A percentile compares a stretch with the other conserved stretches of the same genome.
Evolutionary conservation across 78 protist species (phyloP).

Genomic region (Pigoraptor vietnamica): DNA sequence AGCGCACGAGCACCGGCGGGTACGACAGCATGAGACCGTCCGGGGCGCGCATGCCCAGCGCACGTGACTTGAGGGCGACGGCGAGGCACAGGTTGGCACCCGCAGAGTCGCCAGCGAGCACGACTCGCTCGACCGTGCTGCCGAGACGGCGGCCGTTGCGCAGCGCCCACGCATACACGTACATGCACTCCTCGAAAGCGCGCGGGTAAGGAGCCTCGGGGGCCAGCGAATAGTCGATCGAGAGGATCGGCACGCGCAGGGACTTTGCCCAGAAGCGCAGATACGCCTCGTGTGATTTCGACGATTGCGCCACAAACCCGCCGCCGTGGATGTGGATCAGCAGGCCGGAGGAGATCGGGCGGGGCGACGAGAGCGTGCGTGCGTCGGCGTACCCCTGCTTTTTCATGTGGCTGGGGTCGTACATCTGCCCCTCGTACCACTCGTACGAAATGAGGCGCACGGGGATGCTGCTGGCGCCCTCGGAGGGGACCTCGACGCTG

Average conservation of each 20-base stretch:
- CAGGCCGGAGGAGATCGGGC: neutral
- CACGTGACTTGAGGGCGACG: slow-evolving; percentile 1
- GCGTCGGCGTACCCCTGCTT: no score
- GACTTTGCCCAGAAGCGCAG: slow-evolving; percentile 24
- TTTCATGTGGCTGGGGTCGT: no score
- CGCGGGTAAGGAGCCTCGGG: slow-evolving; percentile 24
- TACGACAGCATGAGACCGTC: neutral
- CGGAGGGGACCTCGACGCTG: no score
- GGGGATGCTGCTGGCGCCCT: no score
- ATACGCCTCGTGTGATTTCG: slow-evolving; percentile 31
- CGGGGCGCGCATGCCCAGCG: slow-evolving; percentile 22
- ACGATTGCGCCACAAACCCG: slow-evolving; percentile 40
- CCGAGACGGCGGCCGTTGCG: neutral
- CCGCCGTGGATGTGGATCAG: slow-evolving; percentile 51
- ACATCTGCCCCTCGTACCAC: no score
- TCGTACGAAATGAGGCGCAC: no score
- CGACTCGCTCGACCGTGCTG: slow-evolving; percentile 1
- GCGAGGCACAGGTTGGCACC: slow-evolving; percentile 34
- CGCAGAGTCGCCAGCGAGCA: slow-evolving; percentile 36
- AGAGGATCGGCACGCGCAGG: slow-evolving; percentile 21
- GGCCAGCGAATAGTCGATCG: slow-evolving; percentile 29
- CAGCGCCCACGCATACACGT: slow-evolving; percentile 35
- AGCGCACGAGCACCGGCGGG: slow-evolving; percentile 8
- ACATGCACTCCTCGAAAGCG: slow-evolving; percentile 5
- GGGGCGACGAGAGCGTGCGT: no score